These are phyloP conservation scores for Neophaeococcomyces mojaviensis DNA, from an alignment of 2,329 filamentous ascomycete species.

Conservation along the genomic window DNA sequence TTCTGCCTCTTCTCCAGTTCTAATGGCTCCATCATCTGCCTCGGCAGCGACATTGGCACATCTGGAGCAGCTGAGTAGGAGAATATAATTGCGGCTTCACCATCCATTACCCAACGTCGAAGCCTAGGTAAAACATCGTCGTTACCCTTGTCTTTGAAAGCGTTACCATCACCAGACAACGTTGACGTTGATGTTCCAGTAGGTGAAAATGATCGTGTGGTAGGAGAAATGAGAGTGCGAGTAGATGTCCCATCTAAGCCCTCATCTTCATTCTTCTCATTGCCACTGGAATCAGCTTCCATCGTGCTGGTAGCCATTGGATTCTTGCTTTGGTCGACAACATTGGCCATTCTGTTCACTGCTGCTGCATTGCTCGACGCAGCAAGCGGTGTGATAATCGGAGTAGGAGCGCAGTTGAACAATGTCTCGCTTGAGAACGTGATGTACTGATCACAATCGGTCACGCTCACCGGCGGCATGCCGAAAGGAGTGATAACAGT, in stretches of 20 bases:
- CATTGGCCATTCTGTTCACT: background rate
- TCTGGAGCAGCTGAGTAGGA: background rate
- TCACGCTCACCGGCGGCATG: conserved; percentile 15
- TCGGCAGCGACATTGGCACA: background rate
- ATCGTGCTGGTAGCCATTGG: background rate
- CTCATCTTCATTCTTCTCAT: too few species aligned
- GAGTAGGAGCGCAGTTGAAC: conserved; percentile 7
- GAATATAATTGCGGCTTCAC: too few species aligned
- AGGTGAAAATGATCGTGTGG: background rate
- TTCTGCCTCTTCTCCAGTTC: background rate
- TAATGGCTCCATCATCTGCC: background rate
- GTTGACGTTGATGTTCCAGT: background rate
- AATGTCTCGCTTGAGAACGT: conserved; percentile 19
- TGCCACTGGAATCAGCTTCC: conserved; percentile 4
- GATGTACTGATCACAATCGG: conserved; percentile 19
- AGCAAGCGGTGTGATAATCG: background rate
- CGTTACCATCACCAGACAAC: too few species aligned
- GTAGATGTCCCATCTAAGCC: background rate
- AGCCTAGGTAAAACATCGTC: background rate
- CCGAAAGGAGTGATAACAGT: conserved; percentile 15
- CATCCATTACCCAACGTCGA: background rate
- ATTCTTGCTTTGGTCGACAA: background rate
- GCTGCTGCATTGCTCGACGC: background rate
- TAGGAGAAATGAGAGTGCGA: background rate
- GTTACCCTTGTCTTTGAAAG: background rate